Percentiles rank a stretch among this genome's conserved stretches.
phyloP scores from a whole-genome alignment of 164 flowering plant genomes.

The Dillenia suffruticosa region DNA sequence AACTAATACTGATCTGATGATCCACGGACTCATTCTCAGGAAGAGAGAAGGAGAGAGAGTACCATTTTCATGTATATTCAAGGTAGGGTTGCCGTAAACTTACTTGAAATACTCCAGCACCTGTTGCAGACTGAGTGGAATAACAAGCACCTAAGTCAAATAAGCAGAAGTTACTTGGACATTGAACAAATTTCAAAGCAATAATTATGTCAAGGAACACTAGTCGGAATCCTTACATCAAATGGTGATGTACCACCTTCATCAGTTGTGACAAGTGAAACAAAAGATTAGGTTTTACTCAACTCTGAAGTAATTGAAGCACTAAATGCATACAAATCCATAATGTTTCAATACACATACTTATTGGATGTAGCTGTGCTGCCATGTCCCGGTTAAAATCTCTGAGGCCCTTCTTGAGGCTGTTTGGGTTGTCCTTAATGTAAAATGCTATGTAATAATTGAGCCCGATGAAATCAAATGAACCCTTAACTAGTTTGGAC shows the following conservation, averaged over 20 bases:
- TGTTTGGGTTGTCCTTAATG: conserved; percentile 29
- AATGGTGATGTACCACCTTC: conserved; percentile 5
- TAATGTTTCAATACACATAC: conserved; percentile 20
- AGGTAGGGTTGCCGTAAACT: conserved; percentile 58
- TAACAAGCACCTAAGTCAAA: conserved; percentile 24
- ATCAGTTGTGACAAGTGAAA: conserved; percentile 9
- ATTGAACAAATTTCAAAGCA: neutral
- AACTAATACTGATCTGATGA: too few relatives aligned
- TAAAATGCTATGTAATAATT: conserved; percentile 33
- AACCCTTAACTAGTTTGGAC: conserved; percentile 42
- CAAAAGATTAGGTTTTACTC: too few relatives aligned
- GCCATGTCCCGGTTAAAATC: conserved; percentile 35
- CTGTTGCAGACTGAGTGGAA: conserved; percentile 28
- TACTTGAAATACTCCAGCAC: conserved; percentile 48
- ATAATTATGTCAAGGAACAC: neutral
- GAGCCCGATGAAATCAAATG: conserved; percentile 55
- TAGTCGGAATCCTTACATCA: conserved; percentile 19
- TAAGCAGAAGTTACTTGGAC: neutral
- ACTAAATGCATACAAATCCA: too few relatives aligned
- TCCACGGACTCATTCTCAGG: too few relatives aligned
- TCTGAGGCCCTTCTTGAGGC: conserved; percentile 23
- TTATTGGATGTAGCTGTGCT: conserved; percentile 8
- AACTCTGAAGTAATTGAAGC: neutral
- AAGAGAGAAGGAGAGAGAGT: too few relatives aligned
- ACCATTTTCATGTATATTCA: conserved; percentile 48